These are phyloP conservation scores for Aureobasidium lini DNA, from an alignment of 2,329 filamentous ascomycete species.

Conservation along the genomic window DNA sequence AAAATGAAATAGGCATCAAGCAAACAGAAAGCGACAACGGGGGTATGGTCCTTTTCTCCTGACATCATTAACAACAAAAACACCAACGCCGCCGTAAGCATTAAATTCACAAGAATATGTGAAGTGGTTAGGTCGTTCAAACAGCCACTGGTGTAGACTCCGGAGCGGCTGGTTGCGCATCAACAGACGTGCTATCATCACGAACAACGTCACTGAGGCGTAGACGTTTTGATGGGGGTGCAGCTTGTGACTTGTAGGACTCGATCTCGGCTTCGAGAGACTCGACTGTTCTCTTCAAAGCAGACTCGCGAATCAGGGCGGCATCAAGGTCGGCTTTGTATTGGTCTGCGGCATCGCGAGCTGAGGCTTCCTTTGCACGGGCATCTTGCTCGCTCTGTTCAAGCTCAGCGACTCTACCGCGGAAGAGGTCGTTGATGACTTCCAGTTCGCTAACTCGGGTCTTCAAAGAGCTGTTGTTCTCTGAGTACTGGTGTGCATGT, in stretches of 20 bases:
- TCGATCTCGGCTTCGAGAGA: conserved; percentile 52
- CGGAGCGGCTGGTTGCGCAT: not conserved
- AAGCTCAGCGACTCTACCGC: conserved; percentile 61
- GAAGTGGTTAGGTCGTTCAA: not conserved
- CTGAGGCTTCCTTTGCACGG: conserved; percentile 52
- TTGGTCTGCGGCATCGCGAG: conserved; percentile 50
- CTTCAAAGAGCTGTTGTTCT: conserved; percentile 79
- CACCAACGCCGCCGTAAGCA: conserved; percentile 11
- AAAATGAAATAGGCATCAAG: not conserved
- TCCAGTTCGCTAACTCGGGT: conserved; percentile 93
- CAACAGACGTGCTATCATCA: not conserved
- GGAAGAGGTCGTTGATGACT: conserved; percentile 73
- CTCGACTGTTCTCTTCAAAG: conserved; percentile 72
- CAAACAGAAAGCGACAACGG: conserved; percentile 4
- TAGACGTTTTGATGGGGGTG: conserved; percentile 12
- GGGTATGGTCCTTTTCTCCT: conserved; percentile 8
- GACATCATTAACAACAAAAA: conserved; percentile 1
- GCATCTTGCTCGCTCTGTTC: conserved; percentile 68
- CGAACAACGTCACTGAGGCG: conserved; percentile 16
- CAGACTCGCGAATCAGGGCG: conserved; percentile 69
- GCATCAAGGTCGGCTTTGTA: conserved; percentile 61
- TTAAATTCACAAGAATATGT: not conserved
- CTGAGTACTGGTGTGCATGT: conserved; percentile 69
- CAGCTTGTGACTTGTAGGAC: not conserved
- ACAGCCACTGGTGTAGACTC: not conserved